Percentiles rank a stretch among this genome's conserved stretches.
phyloP scores from a whole-genome alignment of 805 yeast species.

The Ogataea naganishii region DNA sequence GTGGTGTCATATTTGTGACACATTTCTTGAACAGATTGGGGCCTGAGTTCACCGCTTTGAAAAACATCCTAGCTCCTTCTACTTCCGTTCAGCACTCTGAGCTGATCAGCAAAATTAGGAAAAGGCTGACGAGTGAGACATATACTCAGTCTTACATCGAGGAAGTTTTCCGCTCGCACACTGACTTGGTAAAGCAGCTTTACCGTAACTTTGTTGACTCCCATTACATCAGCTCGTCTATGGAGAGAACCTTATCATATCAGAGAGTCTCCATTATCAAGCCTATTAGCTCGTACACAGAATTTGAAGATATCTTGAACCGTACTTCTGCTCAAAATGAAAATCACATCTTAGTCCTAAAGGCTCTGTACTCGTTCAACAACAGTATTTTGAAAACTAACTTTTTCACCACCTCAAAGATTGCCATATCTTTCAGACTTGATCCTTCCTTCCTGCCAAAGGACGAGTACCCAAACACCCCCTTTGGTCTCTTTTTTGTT shows the following conservation, averaged over 20 bases:
- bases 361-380: slow-evolving; percentile 79
- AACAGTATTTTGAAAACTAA: slow-evolving; percentile 85
- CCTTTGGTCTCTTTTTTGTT: slow-evolving; percentile 90
- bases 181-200: slow-evolving; percentile 67
- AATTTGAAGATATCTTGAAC: slow-evolving; percentile 59
- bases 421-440: slow-evolving; percentile 88
- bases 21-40: slow-evolving; percentile 94
- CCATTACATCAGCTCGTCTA: slow-evolving; percentile 67
- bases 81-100: slow-evolving; percentile 63
- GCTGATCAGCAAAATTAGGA: slow-evolving; percentile 70
- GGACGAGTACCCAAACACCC: slow-evolving; percentile 84
- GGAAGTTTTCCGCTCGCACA: slow-evolving; percentile 64
- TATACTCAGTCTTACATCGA: slow-evolving; percentile 78
- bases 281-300: slow-evolving; percentile 66
- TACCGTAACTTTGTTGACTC: slow-evolving; percentile 87
- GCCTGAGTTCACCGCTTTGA: slow-evolving; percentile 70
- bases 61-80: slow-evolving; percentile 52
- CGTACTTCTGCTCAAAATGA: slow-evolving; percentile 75
- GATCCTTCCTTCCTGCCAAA: slow-evolving; percentile 79
- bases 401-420: slow-evolving; percentile 88
- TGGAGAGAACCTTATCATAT: slow-evolving; percentile 76
- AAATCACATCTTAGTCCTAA: slow-evolving; percentile 67
- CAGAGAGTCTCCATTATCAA: slow-evolving; percentile 75
- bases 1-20: slow-evolving; percentile 84
- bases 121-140: slow-evolving; percentile 87